Base-by-base conservation (phyloP, 352 stramenopile species). In the Globisporangium uncinulatum region DNA sequence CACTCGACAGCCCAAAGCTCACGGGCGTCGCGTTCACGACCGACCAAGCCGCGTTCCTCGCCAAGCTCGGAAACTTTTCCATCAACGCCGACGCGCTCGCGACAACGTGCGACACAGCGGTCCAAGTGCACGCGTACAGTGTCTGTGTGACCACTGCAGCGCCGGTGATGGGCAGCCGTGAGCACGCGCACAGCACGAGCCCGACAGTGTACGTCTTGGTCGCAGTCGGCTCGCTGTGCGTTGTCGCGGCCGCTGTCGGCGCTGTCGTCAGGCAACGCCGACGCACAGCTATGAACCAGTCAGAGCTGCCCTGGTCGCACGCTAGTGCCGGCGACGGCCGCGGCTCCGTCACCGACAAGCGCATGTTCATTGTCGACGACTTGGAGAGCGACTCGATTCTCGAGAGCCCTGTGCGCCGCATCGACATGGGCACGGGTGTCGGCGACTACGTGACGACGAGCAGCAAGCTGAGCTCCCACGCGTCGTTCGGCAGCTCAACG, bases 51-150 rank as follows among this genome's bases (percentile, higher is more conserved):
- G 51, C 52, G 17, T 74, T 69, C 43, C 52, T 79, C 7, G 55
- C n/a, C 21, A 55, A 57, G 14, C 50, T 79, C 10, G 59, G 56
- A 9, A 63, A 11, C n/a, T 76, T 79, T 43, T 41, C 37, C 0
- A 67, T 79, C 50, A 62, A 74, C 48, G 32, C 61, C 17, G 46
- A 50, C 6, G 51, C 41, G 3, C 57, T 79, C 24, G 56, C 60
- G 21, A 74, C 65, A 0, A 53, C 43, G 8, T 79, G 71, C 15
- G 20, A 10, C 0, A 17, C 32, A 6, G 48, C 59, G 0, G 34
- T 45, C 0, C 17, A 44, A 21, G 62, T 74, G 17, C 56, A 57
- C 8, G 54, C 52, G 21, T 74, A 74, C 46, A 57, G n/a, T 6
- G 57, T 76, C 9, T 79, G 71, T 32, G 24, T 74, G 19, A 41